Evolutionary conservation across 495 filamentous ascomycete genomes (phyloP).

Genomic region (Xeromyces bisporus): DNA sequence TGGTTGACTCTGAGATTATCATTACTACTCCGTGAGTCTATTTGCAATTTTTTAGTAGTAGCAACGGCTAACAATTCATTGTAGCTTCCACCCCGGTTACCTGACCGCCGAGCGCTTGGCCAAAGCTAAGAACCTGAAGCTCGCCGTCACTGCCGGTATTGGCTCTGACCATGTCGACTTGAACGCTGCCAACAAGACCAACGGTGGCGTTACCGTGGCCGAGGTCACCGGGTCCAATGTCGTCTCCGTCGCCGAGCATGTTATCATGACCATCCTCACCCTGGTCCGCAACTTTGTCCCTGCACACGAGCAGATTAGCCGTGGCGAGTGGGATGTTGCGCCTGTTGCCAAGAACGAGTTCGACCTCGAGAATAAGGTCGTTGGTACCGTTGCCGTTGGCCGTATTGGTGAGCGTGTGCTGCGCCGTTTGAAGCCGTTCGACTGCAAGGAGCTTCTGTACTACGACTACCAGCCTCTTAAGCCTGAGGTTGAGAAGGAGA

Average conservation of each 20-base stretch:
- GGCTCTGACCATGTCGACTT: conserved; percentile 97
- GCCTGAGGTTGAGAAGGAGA: conserved; percentile 83
- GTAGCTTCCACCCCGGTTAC: conserved; percentile 95
- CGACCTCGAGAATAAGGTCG: conserved; percentile 92
- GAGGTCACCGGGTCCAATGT: conserved; percentile 94
- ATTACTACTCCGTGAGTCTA: conserved; percentile 86
- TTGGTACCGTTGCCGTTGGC: conserved; percentile 93
- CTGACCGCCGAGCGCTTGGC: conserved; percentile 89
- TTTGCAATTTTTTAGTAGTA: neutral
- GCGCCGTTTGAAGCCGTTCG: conserved; percentile 84
- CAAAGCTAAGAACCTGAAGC: conserved; percentile 97
- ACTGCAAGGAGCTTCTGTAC: conserved; percentile 99
- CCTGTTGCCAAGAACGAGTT: conserved; percentile 94
- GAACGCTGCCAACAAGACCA: conserved; percentile 92
- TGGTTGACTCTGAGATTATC: conserved; percentile 94
- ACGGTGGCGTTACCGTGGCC: conserved; percentile 91
- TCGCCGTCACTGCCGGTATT: conserved; percentile 91
- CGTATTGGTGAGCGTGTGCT: conserved; percentile 97
- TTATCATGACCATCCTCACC: conserved; percentile 94
- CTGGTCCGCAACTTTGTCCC: conserved; percentile 98
- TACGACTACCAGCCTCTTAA: conserved; percentile 94
- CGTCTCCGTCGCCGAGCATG: conserved; percentile 83
- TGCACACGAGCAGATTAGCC: conserved; percentile 81
- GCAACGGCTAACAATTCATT: conserved; percentile 8
- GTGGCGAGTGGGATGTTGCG: conserved; percentile 89